Evolutionary conservation across 2,329 filamentous ascomycete species (phyloP), one percentile per base, ranked within the genome.

Genomic region (Colletotrichum karsti): DNA sequence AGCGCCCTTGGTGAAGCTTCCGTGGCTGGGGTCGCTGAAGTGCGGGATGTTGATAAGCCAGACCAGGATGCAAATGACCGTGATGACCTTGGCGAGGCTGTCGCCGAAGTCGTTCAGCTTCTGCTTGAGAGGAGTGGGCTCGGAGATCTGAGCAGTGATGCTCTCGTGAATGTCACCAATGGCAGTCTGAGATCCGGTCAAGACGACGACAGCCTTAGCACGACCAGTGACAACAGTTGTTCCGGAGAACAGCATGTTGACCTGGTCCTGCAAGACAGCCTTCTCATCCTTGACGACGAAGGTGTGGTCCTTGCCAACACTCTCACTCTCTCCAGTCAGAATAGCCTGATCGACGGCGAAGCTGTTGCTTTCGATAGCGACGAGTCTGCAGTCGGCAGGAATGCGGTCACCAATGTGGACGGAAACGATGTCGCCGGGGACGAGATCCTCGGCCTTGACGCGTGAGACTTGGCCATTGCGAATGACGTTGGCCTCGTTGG

Each of bases 161-260:
- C 95, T 98, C 82, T 98, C 96, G 78, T 99, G 96, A 72, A 99
- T 99, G 79, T 98, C 96, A 74, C 96, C 96, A 81, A 99, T 99
- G 39, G 96, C 96, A 26, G 96, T 99, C 76, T 90, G 93, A 53
- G 91, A 88, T 72, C 96, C 96, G 18, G 96, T 99, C 77, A 97
- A 82, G 70, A 94, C 95, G 26, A 99, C 96, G 59, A 98, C 84
- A 46, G 96, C 96, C 74, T 90, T 95, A 56, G 96, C 97, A 79
- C 95, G 93, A 70, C 96, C 96, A 71, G 93, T 97, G 20, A 98
- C 95, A 18, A 99, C 94, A 3, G 96, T 98, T 6, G 97, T 99
- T 75, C 97, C 97, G 1, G 97, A 99, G 83, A 99, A 99, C 69
- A 99, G 87, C 89, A 97, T 98, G 81, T 99, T 99, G 83, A 92